A percentile compares a stretch with the other conserved stretches of the same genome.
Evolutionary conservation across 2,329 filamentous ascomycete species (phyloP).

Genomic region (Colletotrichum spaethianum): DNA sequence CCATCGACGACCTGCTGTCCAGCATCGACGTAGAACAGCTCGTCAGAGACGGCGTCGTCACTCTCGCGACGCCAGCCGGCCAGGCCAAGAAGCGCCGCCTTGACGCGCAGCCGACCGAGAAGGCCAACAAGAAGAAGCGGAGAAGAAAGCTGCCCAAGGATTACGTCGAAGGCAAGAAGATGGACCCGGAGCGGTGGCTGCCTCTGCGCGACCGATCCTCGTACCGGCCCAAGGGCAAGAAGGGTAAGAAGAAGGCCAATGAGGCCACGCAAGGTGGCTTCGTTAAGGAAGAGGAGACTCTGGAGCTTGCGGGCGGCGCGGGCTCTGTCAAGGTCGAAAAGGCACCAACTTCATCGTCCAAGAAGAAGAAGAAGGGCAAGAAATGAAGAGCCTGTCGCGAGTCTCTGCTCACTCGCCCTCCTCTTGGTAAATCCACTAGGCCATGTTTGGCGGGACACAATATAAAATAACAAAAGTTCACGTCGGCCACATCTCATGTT

Average conservation of each 20-base stretch:
- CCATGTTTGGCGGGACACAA: not conserved
- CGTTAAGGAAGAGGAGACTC: constrained; percentile 80
- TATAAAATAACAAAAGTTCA: constrained; percentile 10
- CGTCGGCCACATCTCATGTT: not conserved
- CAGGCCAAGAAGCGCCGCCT: constrained; percentile 63
- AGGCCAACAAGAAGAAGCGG: constrained; percentile 62
- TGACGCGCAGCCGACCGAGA: constrained; percentile 46
- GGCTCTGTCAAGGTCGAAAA: constrained; percentile 76
- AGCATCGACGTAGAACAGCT: constrained; percentile 74
- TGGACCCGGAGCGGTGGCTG: constrained; percentile 94
- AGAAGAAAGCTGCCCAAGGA: constrained; percentile 78
- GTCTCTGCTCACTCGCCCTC: not conserved
- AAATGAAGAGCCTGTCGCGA: constrained; percentile 55
- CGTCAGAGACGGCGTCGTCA: constrained; percentile 75
- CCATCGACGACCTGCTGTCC: constrained; percentile 72
- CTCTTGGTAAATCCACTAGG: not conserved
- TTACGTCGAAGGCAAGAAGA: constrained; percentile 82
- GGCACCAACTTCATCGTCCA: constrained; percentile 56
- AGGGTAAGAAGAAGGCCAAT: constrained; percentile 86
- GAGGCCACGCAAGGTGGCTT: constrained; percentile 89
- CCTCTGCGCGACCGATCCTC: constrained; percentile 90
- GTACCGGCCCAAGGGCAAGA: constrained; percentile 92
- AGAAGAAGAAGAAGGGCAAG: constrained; percentile 69
- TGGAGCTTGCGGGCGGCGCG: constrained; percentile 74
- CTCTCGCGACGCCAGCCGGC: constrained; percentile 57